Base-by-base conservation (phyloP, 2,329 filamentous ascomycete species). In the Dactylellina leptospora region DNA sequence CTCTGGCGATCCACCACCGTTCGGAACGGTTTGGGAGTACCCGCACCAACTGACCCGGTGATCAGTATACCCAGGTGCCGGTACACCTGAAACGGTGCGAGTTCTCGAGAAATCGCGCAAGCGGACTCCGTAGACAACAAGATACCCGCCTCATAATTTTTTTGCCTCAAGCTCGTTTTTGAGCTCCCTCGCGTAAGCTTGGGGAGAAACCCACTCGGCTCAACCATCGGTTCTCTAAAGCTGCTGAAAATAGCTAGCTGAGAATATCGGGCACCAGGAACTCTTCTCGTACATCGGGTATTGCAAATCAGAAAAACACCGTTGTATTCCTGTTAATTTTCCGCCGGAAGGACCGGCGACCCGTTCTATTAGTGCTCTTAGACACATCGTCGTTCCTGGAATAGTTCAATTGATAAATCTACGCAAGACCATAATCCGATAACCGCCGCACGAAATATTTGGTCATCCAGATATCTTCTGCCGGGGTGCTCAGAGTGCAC, bases 31-130 rank as follows among this genome's bases (percentile, higher is more conserved):
- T 62, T 45, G 58, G 45, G 33, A 53, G 30, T 27, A 30, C 45
- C 56, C 10, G 42, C 38, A 23, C 36, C 42, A 33, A 48, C 36
- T 47, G 38, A 23, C 25, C 23, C 22, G 27, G 47, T 27, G 28
- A 48, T 50, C 56, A 45, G 44, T 23, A 50, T n/a, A 27, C 28
- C 56, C 56, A 45, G 45, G 27, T n/a, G 28, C 44, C 45, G 44
- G 3, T 62, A 18, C 45, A 42, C 28, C 48, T 62, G 64, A 71
- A 71, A 71, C 64, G 50, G 58, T 71, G 64, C 56, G 64, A 69
- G 47, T 53, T 40, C 27, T 45, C n/a, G n/a, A 55, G 64, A 71
- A 71, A 71, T 71, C 64, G 64, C 64, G 62, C 64, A 69, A 55
- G 47, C 48, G 54, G n/a, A n/a, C n/a, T n/a, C n/a, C n/a, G n/a